Conservation (phyloP, 495 filamentous ascomycete species). For the Penicillium psychrofluorescens region DNA sequence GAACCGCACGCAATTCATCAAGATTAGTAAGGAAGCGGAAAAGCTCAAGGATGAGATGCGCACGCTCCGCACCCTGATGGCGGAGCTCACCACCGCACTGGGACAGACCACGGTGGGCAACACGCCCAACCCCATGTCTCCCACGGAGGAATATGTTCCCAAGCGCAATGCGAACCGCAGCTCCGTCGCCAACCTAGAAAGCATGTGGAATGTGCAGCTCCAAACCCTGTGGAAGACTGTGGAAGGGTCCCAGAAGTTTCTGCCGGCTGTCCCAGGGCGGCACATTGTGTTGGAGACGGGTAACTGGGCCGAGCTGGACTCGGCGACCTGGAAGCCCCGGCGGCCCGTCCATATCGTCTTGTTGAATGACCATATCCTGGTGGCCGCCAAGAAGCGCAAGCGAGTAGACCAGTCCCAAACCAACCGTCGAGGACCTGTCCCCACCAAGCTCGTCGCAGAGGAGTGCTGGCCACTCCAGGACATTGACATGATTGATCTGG, state of each 20-base stretch:
- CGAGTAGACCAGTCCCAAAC: constrained; percentile 60
- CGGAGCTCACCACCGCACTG: constrained; percentile 75
- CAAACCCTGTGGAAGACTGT: constrained; percentile 85
- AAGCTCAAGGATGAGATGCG: constrained; percentile 97
- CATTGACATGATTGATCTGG: constrained; percentile 86
- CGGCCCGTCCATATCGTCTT: constrained; percentile 82
- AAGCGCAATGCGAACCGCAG: constrained; percentile 45
- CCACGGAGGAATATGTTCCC: constrained; percentile 39
- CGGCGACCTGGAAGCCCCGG: constrained; percentile 88
- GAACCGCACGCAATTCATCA: constrained; percentile 97
- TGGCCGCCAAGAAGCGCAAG: constrained; percentile 87
- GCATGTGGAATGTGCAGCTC: constrained; percentile 83
- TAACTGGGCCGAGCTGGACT: constrained; percentile 92
- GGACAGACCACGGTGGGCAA: constrained; percentile 55
- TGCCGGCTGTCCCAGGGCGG: constrained; percentile 83
- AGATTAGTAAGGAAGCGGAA: constrained; percentile 97
- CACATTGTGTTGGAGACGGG: constrained; percentile 87
- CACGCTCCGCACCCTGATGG: constrained; percentile 77
- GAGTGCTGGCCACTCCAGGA: constrained; percentile 92
- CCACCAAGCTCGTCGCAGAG: constrained; percentile 81
- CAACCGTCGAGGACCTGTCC: constrained; percentile 49
- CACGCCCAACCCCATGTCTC: constrained; percentile 34
- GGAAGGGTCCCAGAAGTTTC: constrained; percentile 92
- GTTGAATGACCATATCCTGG: constrained; percentile 88
- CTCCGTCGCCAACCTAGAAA: constrained; percentile 85